A percentile compares a stretch with the other conserved stretches of the same genome.
Conservation (phyloP, 1,284 basidiomycete genomes). For the Pseudozyma hubeiensis region DNA sequence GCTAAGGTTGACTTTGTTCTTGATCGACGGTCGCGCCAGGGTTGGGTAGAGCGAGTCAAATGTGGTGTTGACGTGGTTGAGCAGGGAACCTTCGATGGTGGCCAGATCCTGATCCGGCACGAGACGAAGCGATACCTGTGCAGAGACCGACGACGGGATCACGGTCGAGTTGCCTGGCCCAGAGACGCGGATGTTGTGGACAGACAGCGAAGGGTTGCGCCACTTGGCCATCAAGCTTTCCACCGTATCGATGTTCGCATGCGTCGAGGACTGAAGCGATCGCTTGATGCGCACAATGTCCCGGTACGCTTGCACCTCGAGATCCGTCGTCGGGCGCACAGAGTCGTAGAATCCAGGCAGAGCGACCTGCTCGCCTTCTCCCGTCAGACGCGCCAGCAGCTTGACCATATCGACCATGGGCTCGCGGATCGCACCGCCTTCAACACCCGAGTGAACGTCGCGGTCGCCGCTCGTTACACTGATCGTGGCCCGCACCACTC, state of each 20-base stretch:
- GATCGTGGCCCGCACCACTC: slow-evolving; percentile 86
- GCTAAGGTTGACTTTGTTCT: slow-evolving; percentile 70
- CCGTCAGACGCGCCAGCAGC: slow-evolving; percentile 79
- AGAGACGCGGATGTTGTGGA: slow-evolving; percentile 57
- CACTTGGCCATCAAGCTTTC: slow-evolving; percentile 60
- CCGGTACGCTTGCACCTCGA: slow-evolving; percentile 67
- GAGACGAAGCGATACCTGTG: slow-evolving; percentile 75
- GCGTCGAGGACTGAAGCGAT: slow-evolving; percentile 1
- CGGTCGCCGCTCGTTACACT: slow-evolving; percentile 74
- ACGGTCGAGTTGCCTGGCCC: slow-evolving; percentile 60
- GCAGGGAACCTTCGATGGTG: slow-evolving; percentile 76
- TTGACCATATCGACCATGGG: slow-evolving; percentile 92
- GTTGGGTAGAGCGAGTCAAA: slow-evolving; percentile 74
- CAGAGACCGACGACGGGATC: slow-evolving; percentile 57
- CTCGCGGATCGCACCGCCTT: slow-evolving; percentile 87
- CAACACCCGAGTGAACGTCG: slow-evolving; percentile 89
- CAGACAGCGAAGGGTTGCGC: slow-evolving; percentile 58
- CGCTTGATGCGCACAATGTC: slow-evolving; percentile 53
- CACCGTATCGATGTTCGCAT: slow-evolving; percentile 21
- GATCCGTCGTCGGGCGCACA: slow-evolving; percentile 58
- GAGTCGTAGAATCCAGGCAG: slow-evolving; percentile 85
- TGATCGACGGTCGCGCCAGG: slow-evolving; percentile 2
- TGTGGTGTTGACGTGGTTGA: slow-evolving; percentile 74
- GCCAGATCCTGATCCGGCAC: slow-evolving; percentile 91
- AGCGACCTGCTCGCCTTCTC: slow-evolving; percentile 73